Conservation (phyloP, 2,329 filamentous ascomycete genomes). For the Lachnum nothofagi region DNA sequence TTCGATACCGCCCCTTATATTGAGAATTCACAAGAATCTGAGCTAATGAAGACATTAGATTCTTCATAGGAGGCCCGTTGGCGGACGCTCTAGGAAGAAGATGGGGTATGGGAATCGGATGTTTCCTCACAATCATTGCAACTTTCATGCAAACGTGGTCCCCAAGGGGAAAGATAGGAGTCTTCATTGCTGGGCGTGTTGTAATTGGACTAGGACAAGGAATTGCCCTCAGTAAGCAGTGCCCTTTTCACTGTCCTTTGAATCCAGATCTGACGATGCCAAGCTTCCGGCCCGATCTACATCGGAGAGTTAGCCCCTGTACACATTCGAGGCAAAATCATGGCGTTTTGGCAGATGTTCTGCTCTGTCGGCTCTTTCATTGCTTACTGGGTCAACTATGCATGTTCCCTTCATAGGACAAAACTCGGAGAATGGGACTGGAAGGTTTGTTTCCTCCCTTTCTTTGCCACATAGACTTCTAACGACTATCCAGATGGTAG, state of each 20-base stretch:
- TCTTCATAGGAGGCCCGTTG: constrained; percentile 60
- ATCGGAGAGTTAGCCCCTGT: constrained; percentile 63
- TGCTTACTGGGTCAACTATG: constrained; percentile 62
- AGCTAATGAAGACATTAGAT: constrained; percentile 35
- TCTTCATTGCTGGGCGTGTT: constrained; percentile 64
- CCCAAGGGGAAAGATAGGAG: constrained; percentile 54
- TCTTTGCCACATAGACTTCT: background rate
- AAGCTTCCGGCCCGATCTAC: constrained; percentile 63
- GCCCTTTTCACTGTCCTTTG: background rate
- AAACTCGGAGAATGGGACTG: constrained; percentile 66
- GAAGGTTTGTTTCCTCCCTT: constrained; percentile 42
- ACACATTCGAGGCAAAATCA: constrained; percentile 60
- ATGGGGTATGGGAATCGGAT: constrained; percentile 60
- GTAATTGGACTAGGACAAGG: constrained; percentile 67
- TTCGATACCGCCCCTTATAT: too few relatives aligned
- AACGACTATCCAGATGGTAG: constrained; percentile 36
- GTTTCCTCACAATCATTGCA: constrained; percentile 59
- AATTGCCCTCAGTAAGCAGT: constrained; percentile 52
- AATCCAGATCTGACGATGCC: background rate
- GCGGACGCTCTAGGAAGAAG: constrained; percentile 59
- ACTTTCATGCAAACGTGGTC: constrained; percentile 66
- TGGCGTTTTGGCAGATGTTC: constrained; percentile 67
- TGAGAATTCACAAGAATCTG: too few relatives aligned
- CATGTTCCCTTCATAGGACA: constrained; percentile 49
- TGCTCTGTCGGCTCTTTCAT: constrained; percentile 63